These are phyloP conservation scores for Cercophora scortea DNA, from an alignment of 495 filamentous ascomycete species.

Conservation along the genomic window DNA sequence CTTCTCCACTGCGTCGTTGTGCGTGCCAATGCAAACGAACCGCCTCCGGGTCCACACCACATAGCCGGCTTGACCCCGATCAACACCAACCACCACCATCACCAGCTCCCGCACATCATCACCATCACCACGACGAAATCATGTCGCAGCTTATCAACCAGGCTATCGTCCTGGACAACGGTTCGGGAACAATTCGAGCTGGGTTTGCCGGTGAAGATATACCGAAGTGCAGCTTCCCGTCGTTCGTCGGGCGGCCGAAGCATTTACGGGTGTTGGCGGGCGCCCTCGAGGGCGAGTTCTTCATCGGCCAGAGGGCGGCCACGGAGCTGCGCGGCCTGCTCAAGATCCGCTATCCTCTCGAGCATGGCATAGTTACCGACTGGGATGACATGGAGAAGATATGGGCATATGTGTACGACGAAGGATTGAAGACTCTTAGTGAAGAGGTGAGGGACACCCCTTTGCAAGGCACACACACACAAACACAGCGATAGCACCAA, in stretches of 20 bases:
- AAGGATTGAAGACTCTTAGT: conserved; percentile 82
- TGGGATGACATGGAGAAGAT: conserved; percentile 99
- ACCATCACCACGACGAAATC: no score
- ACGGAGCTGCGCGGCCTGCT: conserved; percentile 88
- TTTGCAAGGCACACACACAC: no score
- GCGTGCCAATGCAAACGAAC: no score
- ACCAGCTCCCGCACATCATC: no score
- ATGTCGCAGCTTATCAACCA: background rate
- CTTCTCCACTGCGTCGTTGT: background rate
- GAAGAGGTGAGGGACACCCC: conserved; percentile 61
- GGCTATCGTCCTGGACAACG: conserved; percentile 94
- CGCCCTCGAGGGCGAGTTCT: conserved; percentile 92
- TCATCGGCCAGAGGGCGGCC: conserved; percentile 84
- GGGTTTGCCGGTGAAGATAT: conserved; percentile 94
- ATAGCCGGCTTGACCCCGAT: no score
- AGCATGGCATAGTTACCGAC: conserved; percentile 97
- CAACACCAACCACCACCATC: no score
- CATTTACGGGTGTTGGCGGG: conserved; percentile 93
- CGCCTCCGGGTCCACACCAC: no score
- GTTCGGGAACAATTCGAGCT: conserved; percentile 93
- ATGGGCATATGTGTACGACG: conserved; percentile 68
- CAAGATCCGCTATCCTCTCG: conserved; percentile 91
- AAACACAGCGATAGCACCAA: no score
- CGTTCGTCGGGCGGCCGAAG: conserved; percentile 94
- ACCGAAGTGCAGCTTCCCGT: conserved; percentile 96